Conservation (phyloP, 2,329 filamentous ascomycete species). For the Paecilomyces formosus region DNA sequence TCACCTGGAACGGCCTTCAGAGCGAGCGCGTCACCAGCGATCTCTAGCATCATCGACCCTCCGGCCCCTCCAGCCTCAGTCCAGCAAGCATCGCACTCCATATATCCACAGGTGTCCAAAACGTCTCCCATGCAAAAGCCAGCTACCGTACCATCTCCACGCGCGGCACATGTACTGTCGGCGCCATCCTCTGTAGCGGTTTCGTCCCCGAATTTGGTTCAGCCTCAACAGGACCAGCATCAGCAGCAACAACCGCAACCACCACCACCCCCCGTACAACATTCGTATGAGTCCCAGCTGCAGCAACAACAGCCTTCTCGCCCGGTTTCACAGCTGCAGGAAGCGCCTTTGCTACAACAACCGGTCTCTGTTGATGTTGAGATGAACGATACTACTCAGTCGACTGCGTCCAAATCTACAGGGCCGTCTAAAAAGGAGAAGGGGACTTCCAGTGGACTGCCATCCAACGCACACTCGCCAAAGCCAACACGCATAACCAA, state of each 20-base stretch:
- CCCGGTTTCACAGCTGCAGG: conserved; percentile 6
- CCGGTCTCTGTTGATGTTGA: conserved; percentile 9
- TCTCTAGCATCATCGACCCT: conserved; percentile 81
- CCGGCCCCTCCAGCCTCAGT: conserved; percentile 33
- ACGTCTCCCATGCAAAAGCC: conserved; percentile 11
- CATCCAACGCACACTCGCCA: conserved; percentile 47
- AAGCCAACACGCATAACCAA: conserved; percentile 48
- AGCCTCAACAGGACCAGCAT: not conserved
- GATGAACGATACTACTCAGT: not conserved
- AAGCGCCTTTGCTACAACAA: conserved; percentile 8
- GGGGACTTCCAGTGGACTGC: conserved; percentile 38
- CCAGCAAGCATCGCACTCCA: conserved; percentile 7
- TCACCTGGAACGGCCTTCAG: conserved; percentile 49
- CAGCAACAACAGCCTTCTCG: conserved; percentile 7
- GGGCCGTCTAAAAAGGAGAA: conserved; percentile 35
- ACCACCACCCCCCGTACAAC: conserved; percentile 4
- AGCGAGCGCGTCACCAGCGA: conserved; percentile 84
- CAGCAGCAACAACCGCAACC: conserved; percentile 12
- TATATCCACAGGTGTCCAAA: conserved; percentile 12
- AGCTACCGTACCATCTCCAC: conserved; percentile 4
- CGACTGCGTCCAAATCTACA: conserved; percentile 9
- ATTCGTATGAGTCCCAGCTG: conserved; percentile 12
- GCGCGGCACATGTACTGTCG: not conserved
- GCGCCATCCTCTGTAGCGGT: conserved; percentile 1
- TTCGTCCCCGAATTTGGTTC: not conserved